Evolutionary conservation across 257 asterid species (phyloP).

Genomic region (Solanum stenotomum): DNA sequence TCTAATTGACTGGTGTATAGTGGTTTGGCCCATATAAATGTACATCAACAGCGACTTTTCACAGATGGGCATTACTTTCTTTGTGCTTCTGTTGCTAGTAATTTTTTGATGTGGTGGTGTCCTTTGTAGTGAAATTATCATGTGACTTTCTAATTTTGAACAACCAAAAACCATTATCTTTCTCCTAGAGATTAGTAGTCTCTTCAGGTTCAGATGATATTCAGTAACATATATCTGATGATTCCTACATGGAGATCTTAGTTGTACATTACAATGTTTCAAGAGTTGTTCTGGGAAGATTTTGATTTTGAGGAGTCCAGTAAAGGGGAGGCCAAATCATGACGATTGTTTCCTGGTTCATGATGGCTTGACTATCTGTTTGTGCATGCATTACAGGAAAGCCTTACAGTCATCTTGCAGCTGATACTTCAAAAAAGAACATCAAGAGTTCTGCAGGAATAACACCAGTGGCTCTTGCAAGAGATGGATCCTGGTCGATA

Average conservation of each 20-base stretch:
- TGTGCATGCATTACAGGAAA: slow-evolving; percentile 82
- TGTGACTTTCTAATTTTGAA: not conserved
- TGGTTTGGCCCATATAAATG: not conserved
- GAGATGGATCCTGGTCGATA: slow-evolving; percentile 96
- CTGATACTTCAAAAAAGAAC: slow-evolving; percentile 48
- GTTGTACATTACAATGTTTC: slow-evolving; percentile 19
- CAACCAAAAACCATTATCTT: not conserved
- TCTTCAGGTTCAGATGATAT: slow-evolving; percentile 6
- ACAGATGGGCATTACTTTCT: not conserved
- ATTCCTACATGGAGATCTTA: slow-evolving; percentile 15
- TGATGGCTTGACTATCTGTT: slow-evolving; percentile 46
- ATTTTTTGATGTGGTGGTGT: not conserved
- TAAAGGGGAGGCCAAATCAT: slow-evolving; percentile 38
- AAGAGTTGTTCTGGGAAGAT: slow-evolving; percentile 24
- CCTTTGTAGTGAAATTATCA: not conserved
- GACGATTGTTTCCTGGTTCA: slow-evolving; percentile 32
- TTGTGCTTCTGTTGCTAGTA: not conserved
- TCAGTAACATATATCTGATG: slow-evolving; percentile 12
- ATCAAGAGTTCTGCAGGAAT: slow-evolving; percentile 48
- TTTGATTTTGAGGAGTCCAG: slow-evolving; percentile 39
- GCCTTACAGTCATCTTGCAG: slow-evolving; percentile 52
- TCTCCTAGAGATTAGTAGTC: slow-evolving; percentile 7
- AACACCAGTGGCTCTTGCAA: slow-evolving; percentile 31
- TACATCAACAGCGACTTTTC: not conserved
- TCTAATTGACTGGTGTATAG: not conserved